Evolutionary conservation across 179 eudicot species (phyloP).

Genomic region (Carnegiea gigantea): DNA sequence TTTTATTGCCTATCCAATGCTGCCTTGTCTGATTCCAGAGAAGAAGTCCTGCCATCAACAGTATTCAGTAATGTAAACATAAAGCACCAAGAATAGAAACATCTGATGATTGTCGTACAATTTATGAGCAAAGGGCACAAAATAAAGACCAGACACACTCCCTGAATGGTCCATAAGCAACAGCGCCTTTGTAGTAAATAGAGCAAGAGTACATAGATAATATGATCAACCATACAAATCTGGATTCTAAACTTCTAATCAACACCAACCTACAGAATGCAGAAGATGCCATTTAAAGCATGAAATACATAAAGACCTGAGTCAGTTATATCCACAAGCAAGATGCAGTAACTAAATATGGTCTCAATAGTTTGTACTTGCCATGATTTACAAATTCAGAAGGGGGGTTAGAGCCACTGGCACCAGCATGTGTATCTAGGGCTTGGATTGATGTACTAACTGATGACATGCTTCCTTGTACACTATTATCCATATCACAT

Average conservation of each 20-base stretch:
- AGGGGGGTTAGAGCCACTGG: constrained; percentile 44
- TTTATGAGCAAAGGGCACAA: neutral
- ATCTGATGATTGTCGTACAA: neutral
- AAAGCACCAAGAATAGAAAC: neutral
- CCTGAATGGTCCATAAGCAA: neutral
- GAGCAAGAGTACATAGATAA: neutral
- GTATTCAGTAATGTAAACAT: neutral
- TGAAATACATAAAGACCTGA: neutral
- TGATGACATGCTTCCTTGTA: constrained; percentile 72
- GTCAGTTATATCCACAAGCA: neutral
- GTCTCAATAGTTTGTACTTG: constrained; percentile 22
- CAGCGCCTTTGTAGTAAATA: neutral
- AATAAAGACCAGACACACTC: neutral
- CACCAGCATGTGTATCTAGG: constrained; percentile 39
- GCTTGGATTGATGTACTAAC: constrained; percentile 48
- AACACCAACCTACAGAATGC: neutral
- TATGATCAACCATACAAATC: neutral
- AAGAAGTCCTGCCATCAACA: constrained; percentile 58
- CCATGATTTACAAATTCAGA: constrained; percentile 84
- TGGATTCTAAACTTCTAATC: neutral
- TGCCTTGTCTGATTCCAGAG: constrained; percentile 85
- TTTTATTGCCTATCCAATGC: constrained; percentile 73
- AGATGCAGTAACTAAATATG: neutral
- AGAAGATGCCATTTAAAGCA: neutral
- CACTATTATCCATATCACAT: constrained; percentile 70